Conservation (phyloP, 352 stramenopile species). For the Blastocystis sp. region DNA sequence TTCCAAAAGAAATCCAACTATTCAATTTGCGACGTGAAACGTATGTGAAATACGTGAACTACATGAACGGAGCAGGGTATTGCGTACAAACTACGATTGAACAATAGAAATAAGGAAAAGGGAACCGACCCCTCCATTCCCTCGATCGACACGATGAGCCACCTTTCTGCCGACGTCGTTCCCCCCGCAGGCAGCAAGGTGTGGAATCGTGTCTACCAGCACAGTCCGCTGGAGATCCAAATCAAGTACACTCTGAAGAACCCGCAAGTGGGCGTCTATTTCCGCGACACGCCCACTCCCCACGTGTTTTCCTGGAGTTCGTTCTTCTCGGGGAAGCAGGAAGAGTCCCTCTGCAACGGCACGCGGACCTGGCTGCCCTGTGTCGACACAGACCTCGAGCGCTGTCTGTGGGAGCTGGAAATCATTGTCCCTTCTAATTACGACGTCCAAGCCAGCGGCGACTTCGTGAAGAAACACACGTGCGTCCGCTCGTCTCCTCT, state of each 20-base stretch:
- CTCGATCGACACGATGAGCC: too few relatives aligned
- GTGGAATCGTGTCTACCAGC: constrained; percentile 17
- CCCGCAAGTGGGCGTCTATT: not conserved
- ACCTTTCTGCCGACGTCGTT: not conserved
- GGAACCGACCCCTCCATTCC: too few relatives aligned
- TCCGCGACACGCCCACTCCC: not conserved
- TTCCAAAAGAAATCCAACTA: not conserved
- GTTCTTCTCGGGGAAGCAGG: constrained; percentile 7
- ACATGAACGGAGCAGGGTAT: not conserved
- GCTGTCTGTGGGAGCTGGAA: constrained; percentile 29
- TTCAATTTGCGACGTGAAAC: not conserved
- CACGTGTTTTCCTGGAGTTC: constrained; percentile 31
- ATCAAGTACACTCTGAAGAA: constrained; percentile 27
- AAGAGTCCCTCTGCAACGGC: constrained; percentile 19
- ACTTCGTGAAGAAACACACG: not conserved
- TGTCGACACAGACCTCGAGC: constrained; percentile 12
- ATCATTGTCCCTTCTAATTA: not conserved
- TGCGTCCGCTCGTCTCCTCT: not conserved
- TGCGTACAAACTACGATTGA: not conserved
- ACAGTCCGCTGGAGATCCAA: not conserved
- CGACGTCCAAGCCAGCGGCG: not conserved
- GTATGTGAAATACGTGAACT: too few relatives aligned
- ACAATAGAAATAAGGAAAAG: too few relatives aligned
- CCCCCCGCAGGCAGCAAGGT: not conserved
- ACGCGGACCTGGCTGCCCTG: constrained; percentile 31